These are phyloP conservation scores for Paecilomyces sp. DNA, from an alignment of 2,329 filamentous ascomycete species.

Conservation along the genomic window DNA sequence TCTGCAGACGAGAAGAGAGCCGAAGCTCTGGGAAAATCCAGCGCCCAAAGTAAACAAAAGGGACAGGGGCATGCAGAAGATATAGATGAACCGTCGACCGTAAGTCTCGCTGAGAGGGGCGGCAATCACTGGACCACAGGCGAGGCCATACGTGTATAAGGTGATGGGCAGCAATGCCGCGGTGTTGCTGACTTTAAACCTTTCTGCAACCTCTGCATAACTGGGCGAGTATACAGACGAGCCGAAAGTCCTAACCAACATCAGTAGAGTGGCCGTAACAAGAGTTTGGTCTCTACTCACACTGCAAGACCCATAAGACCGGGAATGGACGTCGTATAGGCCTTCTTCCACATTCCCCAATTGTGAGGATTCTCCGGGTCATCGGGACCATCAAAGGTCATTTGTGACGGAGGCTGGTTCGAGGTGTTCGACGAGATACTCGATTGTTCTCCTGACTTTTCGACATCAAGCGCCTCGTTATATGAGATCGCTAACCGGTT, in stretches of 20 bases:
- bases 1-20: constrained; percentile 62
- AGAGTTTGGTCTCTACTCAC: neutral
- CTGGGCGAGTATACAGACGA: constrained; percentile 27
- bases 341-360: neutral
- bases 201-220: constrained; percentile 49
- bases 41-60: constrained; percentile 43
- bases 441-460: neutral
- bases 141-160: constrained; percentile 65
- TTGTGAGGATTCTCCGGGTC: neutral
- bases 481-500: neutral
- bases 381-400: neutral
- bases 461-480: neutral
- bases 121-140: constrained; percentile 64
- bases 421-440: neutral
- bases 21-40: constrained; percentile 53
- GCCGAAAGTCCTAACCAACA: constrained; percentile 9
- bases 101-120: constrained; percentile 66
- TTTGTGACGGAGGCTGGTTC: neutral
- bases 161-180: constrained; percentile 53
- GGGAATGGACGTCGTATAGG: neutral
- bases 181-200: constrained; percentile 21
- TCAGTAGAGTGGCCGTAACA: neutral
- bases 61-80: constrained; percentile 60
- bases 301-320: neutral
- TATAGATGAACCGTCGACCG: constrained; percentile 61